Conservation (phyloP, 148 eudicot species). For the Arbutus unedo region DNA sequence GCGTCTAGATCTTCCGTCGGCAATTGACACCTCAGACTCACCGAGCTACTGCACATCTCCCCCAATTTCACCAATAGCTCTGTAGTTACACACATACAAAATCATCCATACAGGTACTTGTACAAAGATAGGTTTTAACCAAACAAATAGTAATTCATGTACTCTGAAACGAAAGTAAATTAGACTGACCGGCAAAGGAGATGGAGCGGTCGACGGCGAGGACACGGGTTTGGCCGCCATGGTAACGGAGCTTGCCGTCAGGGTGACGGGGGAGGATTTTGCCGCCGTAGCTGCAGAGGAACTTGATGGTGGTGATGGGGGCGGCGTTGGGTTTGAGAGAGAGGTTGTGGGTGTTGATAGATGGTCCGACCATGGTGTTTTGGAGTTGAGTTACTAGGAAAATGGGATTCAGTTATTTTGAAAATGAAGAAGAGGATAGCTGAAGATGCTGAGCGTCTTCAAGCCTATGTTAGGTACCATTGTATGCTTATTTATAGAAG, state of each 20-base stretch:
- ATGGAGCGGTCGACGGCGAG: slow-evolving; percentile 41
- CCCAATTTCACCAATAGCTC: slow-evolving; percentile 60
- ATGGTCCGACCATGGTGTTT: slow-evolving; percentile 12
- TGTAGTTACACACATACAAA: slow-evolving; percentile 18
- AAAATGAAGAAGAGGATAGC: neutral
- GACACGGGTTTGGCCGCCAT: slow-evolving; percentile 54
- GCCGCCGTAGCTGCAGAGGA: slow-evolving; percentile 61
- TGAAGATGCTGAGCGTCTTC: slow-evolving; percentile 21
- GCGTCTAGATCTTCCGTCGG: slow-evolving; percentile 83
- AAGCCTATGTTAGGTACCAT: slow-evolving; percentile 29
- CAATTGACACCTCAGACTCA: slow-evolving; percentile 58
- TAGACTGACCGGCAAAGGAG: slow-evolving; percentile 45
- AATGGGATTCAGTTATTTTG: neutral
- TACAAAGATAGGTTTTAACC: too few relatives aligned
- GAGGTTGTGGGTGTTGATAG: slow-evolving; percentile 13
- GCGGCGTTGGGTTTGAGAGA: slow-evolving; percentile 11
- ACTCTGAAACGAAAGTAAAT: neutral
- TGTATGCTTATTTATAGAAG: slow-evolving; percentile 31
- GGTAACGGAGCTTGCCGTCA: slow-evolving; percentile 57
- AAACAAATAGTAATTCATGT: too few relatives aligned
- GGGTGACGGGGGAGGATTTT: slow-evolving; percentile 47
- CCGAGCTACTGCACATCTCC: slow-evolving; percentile 48
- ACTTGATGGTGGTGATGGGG: slow-evolving; percentile 34
- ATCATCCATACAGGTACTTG: neutral
- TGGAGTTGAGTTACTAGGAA: neutral